phyloP scores from a whole-genome alignment of 1,284 basidiomycete genomes.

The Cryptococcus neoformans region DNA sequence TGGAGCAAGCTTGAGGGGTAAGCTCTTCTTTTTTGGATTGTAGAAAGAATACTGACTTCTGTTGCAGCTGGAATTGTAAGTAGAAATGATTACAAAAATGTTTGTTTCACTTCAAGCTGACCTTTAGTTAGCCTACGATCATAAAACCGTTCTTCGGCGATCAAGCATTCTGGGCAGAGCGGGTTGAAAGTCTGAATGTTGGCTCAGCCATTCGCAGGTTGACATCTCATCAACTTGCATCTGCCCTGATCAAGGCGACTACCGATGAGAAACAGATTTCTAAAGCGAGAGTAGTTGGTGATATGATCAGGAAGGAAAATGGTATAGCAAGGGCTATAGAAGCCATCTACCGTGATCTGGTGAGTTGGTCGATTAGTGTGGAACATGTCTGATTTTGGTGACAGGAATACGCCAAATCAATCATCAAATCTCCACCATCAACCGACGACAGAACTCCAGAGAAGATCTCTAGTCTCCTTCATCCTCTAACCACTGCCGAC shows the following conservation, averaged over 20 bases:
- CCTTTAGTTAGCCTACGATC: constrained; percentile 68
- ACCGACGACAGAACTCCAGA: constrained; percentile 1
- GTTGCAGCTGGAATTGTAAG: constrained; percentile 34
- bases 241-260: constrained; percentile 76
- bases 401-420: constrained; percentile 71
- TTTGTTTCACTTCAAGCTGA: background rate
- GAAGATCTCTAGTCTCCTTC: constrained; percentile 21
- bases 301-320: constrained; percentile 79
- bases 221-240: constrained; percentile 69
- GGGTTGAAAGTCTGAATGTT: constrained; percentile 88
- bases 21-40: too few species aligned
- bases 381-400: background rate
- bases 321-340: constrained; percentile 85
- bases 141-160: constrained; percentile 98
- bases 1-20: constrained; percentile 64
- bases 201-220: constrained; percentile 82
- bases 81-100: background rate
- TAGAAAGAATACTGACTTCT: background rate
- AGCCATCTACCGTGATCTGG: constrained; percentile 82
- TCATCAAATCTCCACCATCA: constrained; percentile 60
- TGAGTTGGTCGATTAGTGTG: constrained; percentile 9
- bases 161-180: constrained; percentile 95
- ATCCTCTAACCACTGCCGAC: constrained; percentile 12
- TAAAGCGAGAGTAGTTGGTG: constrained; percentile 75
- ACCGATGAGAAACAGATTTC: constrained; percentile 82